phyloP scores from a whole-genome alignment of 2,329 filamentous ascomycete genomes.

The Colletotrichum sidae region DNA sequence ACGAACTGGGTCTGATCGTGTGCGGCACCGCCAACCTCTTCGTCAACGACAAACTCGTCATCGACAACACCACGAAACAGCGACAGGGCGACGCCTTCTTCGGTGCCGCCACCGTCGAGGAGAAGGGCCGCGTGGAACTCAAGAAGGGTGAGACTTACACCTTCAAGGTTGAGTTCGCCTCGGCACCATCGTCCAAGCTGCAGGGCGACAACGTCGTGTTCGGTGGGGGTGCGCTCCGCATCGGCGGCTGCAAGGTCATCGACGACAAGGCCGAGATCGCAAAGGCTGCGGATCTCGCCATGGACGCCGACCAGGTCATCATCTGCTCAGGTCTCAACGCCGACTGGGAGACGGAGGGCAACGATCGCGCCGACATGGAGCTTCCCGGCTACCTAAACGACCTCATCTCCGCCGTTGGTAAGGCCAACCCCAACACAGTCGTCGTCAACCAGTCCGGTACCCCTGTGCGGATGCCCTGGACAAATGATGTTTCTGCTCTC shows the following conservation, averaged over 20 bases:
- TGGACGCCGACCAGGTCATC: slow-evolving; percentile 79
- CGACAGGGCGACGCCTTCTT: slow-evolving; percentile 73
- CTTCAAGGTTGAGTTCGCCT: slow-evolving; percentile 70
- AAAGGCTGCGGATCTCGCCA: slow-evolving; percentile 75
- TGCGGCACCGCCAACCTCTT: slow-evolving; percentile 74
- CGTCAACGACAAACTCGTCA: slow-evolving; percentile 70
- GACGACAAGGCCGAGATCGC: slow-evolving; percentile 70
- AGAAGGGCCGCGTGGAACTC: slow-evolving; percentile 68
- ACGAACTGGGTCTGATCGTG: slow-evolving; percentile 75
- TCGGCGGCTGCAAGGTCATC: slow-evolving; percentile 70
- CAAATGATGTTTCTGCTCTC: slow-evolving; percentile 63
- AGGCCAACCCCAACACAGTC: slow-evolving; percentile 72
- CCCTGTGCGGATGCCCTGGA: slow-evolving; percentile 75
- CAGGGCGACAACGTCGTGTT: slow-evolving; percentile 62
- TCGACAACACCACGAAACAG: slow-evolving; percentile 76
- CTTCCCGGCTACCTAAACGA: slow-evolving; percentile 76
- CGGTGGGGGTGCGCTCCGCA: slow-evolving; percentile 69
- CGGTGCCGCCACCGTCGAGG: slow-evolving; percentile 72
- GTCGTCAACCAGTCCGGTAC: slow-evolving; percentile 80
- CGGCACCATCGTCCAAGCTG: slow-evolving; percentile 68
- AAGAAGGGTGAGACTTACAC: slow-evolving; percentile 70
- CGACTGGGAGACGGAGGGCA: slow-evolving; percentile 80
- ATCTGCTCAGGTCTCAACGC: slow-evolving; percentile 79
- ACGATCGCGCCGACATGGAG: slow-evolving; percentile 79
- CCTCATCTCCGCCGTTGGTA: slow-evolving; percentile 74